phyloP scores from a whole-genome alignment of 2,329 filamentous ascomycete genomes.

The Dactylellina haptotyla region DNA sequence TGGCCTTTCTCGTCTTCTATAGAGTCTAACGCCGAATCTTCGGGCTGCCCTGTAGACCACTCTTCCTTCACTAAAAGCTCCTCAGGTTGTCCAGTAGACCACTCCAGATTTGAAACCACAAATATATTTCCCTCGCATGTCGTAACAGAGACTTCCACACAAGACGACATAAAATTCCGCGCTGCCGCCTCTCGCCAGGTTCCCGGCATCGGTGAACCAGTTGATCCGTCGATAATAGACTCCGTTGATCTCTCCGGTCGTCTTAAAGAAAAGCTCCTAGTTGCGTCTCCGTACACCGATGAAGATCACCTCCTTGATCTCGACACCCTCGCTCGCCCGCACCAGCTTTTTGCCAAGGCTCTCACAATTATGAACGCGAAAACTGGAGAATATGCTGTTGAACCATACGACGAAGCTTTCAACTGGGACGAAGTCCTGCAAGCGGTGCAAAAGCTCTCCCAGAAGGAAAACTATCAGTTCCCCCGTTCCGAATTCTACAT shows the following conservation, averaged over 20 bases:
- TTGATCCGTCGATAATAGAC: constrained; percentile 45
- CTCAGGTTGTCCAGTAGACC: constrained; percentile 3
- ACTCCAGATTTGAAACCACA: not conserved
- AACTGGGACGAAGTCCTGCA: constrained; percentile 76
- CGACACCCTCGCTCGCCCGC: constrained; percentile 71
- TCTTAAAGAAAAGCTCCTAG: constrained; percentile 18
- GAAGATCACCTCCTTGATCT: constrained; percentile 78
- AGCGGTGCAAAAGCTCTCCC: constrained; percentile 67
- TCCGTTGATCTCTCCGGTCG: constrained; percentile 26
- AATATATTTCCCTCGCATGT: constrained; percentile 30
- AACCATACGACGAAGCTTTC: constrained; percentile 77
- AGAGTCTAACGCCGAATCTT: constrained; percentile 8
- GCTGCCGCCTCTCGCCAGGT: constrained; percentile 30
- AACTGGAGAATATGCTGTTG: constrained; percentile 78
- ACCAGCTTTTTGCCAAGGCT: constrained; percentile 76
- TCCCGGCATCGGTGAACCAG: constrained; percentile 27
- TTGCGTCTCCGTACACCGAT: constrained; percentile 78
- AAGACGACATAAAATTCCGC: constrained; percentile 25
- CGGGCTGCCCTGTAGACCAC: constrained; percentile 15
- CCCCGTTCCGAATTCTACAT: constrained; percentile 72
- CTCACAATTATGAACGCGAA: constrained; percentile 72
- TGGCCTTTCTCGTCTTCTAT: constrained; percentile 21
- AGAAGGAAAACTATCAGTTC: constrained; percentile 63
- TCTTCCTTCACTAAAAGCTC: constrained; percentile 1
- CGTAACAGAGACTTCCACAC: constrained; percentile 12